Base-by-base conservation (phyloP, 2,329 filamentous ascomycete species). In the Madurella fahalii region DNA sequence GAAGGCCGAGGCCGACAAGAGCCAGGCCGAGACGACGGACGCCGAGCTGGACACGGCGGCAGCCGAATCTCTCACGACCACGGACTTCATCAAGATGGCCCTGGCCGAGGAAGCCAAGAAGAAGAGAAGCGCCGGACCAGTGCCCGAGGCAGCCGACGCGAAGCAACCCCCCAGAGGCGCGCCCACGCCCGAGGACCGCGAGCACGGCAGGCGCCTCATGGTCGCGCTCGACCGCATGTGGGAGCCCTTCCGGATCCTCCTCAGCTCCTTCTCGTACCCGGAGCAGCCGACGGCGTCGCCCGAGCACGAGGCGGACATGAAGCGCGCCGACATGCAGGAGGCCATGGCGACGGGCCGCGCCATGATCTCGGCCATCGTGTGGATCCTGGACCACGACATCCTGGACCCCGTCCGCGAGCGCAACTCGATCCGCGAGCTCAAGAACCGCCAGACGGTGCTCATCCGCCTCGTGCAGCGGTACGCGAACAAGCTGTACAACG, bases 161-260 rank as follows among this genome's bases (percentile, higher is more conserved):
- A 15, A 25, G 25, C 3, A 25, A 25, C 25, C 25, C 13, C 34
- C 4, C 34, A 11, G 34, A 37, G 11, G n/a, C n/a, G n/a, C n/a
- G n/a, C 34, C 34, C 34, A 37, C 9, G 4, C 32, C 18, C 4
- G 65, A 56, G 8, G 74, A 74, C 63, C 65, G 64, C 7, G 72
- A 69, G 0, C 79, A 78, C 62, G 81, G 77, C 53, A 63, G 68
- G 25, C 81, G 83, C 61, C 73, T 85, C 41, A 64, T 71, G 30
- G 62, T 66, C 4, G 82, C 81, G 15, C 69, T 85, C 17, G 68
- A 74, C 15, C 72, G 72, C 16, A 68, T 85, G 31, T 81, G 77
- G 75, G 69, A 72, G 17, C 77, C 78, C 3, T 76, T 80, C 63
- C 62, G 67, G 18, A 61, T 65, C 8, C 58, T 65, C 5, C 57